These are phyloP conservation scores for Trametes maxima DNA, from an alignment of 768 basidiomycete genomes.

Conservation along the genomic window DNA sequence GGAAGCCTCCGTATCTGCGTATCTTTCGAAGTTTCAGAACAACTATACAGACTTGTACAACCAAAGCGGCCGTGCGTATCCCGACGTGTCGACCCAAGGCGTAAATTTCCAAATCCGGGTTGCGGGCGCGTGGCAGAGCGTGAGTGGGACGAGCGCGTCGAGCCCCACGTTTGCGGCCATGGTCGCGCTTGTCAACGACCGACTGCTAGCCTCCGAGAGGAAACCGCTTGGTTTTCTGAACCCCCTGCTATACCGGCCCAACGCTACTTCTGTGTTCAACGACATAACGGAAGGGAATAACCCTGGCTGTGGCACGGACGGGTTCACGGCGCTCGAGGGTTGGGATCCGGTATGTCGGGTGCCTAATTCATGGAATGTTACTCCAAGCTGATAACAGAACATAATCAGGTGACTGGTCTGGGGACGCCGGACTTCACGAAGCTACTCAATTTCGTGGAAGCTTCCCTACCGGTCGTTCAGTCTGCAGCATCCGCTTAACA, in stretches of 20 bases:
- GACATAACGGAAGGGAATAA: constrained; percentile 34
- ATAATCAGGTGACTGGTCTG: too few species aligned
- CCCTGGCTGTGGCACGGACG: constrained; percentile 39
- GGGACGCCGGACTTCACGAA: too few species aligned
- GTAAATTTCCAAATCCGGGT: constrained; percentile 45
- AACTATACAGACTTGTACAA: constrained; percentile 26
- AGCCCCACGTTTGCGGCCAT: constrained; percentile 39
- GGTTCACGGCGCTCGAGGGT: constrained; percentile 36
- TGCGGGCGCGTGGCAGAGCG: constrained; percentile 24
- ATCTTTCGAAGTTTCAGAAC: constrained; percentile 20
- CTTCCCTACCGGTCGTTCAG: too few species aligned
- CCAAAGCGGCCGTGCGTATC: constrained; percentile 46
- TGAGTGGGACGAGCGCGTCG: constrained; percentile 38
- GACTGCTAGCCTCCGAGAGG: constrained; percentile 33
- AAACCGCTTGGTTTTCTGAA: constrained; percentile 39
- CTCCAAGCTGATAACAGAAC: too few species aligned
- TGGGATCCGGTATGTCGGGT: constrained; percentile 31
- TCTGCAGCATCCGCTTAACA: too few species aligned
- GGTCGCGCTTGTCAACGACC: constrained; percentile 39
- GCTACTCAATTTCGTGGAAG: too few species aligned
- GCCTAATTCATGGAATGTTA: too few species aligned
- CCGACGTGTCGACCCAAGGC: constrained; percentile 67
- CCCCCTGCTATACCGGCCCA: constrained; percentile 24
- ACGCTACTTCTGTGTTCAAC: constrained; percentile 26
- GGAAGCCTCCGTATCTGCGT: constrained; percentile 21